These are phyloP conservation scores for Zarea fungicola DNA, from an alignment of 2,329 filamentous ascomycete genomes.

Conservation along the genomic window DNA sequence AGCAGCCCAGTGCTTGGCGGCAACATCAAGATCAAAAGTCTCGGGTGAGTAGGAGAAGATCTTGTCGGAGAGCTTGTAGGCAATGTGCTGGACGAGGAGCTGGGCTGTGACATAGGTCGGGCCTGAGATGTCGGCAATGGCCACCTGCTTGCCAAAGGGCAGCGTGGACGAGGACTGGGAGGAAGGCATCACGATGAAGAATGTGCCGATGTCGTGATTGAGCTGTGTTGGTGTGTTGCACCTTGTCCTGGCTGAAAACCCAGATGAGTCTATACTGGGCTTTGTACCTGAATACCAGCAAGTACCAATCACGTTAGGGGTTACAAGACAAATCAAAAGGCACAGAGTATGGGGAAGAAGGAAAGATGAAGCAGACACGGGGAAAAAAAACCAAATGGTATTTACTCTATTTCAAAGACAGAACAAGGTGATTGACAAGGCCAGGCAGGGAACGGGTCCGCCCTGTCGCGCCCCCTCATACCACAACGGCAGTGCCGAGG, in stretches of 20 bases:
- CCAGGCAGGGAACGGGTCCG: no score
- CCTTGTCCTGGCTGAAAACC: background rate
- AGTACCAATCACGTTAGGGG: no score
- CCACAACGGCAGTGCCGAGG: constrained; percentile 2
- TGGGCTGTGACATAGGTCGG: constrained; percentile 92
- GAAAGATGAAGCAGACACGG: constrained; percentile 1
- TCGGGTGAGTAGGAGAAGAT: constrained; percentile 95
- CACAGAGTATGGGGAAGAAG: background rate
- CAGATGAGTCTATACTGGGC: background rate
- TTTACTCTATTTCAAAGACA: constrained; percentile 3
- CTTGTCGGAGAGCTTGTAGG: constrained; percentile 92
- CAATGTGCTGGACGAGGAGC: constrained; percentile 89
- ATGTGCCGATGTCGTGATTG: constrained; percentile 2
- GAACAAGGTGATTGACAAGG: background rate
- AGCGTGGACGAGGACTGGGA: constrained; percentile 46
- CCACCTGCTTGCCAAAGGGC: constrained; percentile 51
- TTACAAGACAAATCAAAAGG: background rate
- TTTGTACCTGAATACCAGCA: background rate
- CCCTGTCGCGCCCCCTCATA: constrained; percentile 5
- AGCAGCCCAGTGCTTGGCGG: constrained; percentile 71
- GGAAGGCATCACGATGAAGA: constrained; percentile 26
- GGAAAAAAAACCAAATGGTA: constrained; percentile 4
- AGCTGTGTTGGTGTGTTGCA: background rate
- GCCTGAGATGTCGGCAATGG: constrained; percentile 63
- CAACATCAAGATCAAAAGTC: constrained; percentile 83